A percentile compares a stretch with the other conserved stretches of the same genome.
Evolutionary conservation across 1,284 basidiomycete genomes (phyloP).

Genomic region (Papiliotrema terrestris): DNA sequence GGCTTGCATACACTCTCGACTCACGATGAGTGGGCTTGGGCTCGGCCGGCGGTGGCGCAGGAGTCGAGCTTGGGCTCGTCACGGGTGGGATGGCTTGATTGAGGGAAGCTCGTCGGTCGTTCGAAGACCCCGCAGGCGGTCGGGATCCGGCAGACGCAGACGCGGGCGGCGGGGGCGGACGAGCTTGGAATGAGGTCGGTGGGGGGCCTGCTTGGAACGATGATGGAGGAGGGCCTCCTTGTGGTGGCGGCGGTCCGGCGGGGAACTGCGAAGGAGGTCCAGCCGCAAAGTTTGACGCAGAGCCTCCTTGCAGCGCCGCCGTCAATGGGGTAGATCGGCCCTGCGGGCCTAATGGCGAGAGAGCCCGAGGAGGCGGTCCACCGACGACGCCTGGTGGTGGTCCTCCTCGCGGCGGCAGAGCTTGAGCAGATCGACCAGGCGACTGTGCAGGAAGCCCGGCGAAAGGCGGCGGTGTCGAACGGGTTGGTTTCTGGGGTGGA

Average conservation of each 20-base stretch:
- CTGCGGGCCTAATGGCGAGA: constrained; percentile 42
- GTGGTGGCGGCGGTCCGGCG: constrained; percentile 1
- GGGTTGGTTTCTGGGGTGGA: constrained; percentile 30
- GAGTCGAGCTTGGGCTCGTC: constrained; percentile 15
- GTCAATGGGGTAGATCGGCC: constrained; percentile 5
- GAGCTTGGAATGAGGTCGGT: neutral
- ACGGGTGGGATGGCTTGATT: neutral
- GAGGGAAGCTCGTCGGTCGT: constrained; percentile 23
- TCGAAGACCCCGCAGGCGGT: constrained; percentile 23
- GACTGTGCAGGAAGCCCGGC: constrained; percentile 3
- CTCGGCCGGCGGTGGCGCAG: constrained; percentile 34
- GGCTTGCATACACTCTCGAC: constrained; percentile 42
- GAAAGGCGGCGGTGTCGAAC: constrained; percentile 26
- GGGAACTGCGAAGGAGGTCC: neutral
- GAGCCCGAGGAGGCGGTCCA: constrained; percentile 51
- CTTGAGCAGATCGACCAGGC: constrained; percentile 3
- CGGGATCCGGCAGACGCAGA: neutral
- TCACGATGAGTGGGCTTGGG: constrained; percentile 72
- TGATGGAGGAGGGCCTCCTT: too few species aligned
- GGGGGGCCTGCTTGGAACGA: too few species aligned
- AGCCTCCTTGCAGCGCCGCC: neutral
- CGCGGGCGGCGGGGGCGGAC: neutral
- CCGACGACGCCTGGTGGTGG: constrained; percentile 53
- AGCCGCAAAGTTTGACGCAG: neutral
- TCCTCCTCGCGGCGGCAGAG: constrained; percentile 25